These are phyloP conservation scores for Moesziomyces globuligerus DNA, from an alignment of 1,284 basidiomycete species.

Conservation along the genomic window DNA sequence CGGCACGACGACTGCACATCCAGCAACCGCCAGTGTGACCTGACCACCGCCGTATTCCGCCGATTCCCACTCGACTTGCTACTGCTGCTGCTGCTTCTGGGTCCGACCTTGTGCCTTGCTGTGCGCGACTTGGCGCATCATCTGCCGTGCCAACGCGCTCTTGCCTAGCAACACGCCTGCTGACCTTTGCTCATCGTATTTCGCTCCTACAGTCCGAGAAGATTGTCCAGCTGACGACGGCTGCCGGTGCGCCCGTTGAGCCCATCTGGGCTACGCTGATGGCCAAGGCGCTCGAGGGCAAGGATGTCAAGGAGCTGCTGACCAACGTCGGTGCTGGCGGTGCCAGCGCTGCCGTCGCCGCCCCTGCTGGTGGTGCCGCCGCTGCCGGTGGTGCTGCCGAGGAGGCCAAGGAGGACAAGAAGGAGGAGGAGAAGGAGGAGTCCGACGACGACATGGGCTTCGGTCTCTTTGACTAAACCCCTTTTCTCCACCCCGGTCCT, in stretches of 20 bases:
- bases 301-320: constrained; percentile 94
- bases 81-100: neutral
- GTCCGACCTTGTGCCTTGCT: too few species aligned
- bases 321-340: constrained; percentile 88
- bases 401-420: constrained; percentile 84
- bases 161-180: neutral
- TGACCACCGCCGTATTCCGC: too few species aligned
- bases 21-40: too few species aligned
- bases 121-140: too few species aligned
- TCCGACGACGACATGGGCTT: constrained; percentile 73
- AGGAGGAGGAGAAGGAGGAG: constrained; percentile 69
- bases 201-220: constrained; percentile 79
- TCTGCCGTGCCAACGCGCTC: too few species aligned
- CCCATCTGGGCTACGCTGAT: constrained; percentile 97
- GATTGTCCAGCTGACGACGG: constrained; percentile 82
- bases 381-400: constrained; percentile 76
- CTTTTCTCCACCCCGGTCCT: too few species aligned
- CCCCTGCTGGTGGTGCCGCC: constrained; percentile 73
- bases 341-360: constrained; percentile 70
- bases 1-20: too few species aligned
- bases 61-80: neutral
- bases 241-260: constrained; percentile 88
- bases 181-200: neutral
- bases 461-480: constrained; percentile 80
- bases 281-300: constrained; percentile 96